phyloP scores from a whole-genome alignment of 208 protist species.

The Trypanosoma theileri region DNA sequence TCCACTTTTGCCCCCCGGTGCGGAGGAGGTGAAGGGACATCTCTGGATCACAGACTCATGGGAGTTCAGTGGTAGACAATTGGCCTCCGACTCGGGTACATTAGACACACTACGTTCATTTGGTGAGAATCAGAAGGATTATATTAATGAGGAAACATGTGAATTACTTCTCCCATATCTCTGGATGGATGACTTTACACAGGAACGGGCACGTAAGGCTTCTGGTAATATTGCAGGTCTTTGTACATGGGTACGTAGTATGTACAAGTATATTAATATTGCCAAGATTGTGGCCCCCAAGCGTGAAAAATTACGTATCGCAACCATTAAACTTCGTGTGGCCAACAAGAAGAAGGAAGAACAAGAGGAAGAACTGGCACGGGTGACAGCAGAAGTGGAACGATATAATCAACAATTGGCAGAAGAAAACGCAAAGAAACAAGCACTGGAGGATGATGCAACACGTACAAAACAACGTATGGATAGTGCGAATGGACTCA shows the following conservation, averaged over 20 bases:
- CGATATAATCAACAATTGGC: constrained; percentile 93
- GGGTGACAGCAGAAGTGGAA: constrained; percentile 92
- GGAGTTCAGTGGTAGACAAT: constrained; percentile 82
- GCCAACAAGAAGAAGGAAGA: constrained; percentile 96
- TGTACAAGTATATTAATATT: constrained; percentile 97
- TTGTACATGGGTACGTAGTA: constrained; percentile 95
- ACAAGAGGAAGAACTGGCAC: constrained; percentile 94
- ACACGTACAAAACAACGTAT: constrained; percentile 95
- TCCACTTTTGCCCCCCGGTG: constrained; percentile 67
- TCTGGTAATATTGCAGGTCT: constrained; percentile 93
- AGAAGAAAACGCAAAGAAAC: constrained; percentile 95
- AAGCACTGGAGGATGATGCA: constrained; percentile 96
- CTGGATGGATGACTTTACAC: constrained; percentile 94
- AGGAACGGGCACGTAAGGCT: constrained; percentile 91
- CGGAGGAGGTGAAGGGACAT: constrained; percentile 80
- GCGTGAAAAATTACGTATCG: constrained; percentile 91
- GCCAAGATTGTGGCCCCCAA: constrained; percentile 97
- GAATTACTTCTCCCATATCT: constrained; percentile 98
- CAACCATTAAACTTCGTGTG: constrained; percentile 85
- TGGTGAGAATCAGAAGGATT: constrained; percentile 90
- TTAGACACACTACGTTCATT: constrained; percentile 81
- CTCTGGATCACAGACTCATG: constrained; percentile 92
- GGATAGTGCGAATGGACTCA: constrained; percentile 96
- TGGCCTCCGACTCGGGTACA: constrained; percentile 77
- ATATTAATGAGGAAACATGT: constrained; percentile 98